Conservation (phyloP, 2,329 filamentous ascomycete species). For the Pyrenochaeta sp. region DNA sequence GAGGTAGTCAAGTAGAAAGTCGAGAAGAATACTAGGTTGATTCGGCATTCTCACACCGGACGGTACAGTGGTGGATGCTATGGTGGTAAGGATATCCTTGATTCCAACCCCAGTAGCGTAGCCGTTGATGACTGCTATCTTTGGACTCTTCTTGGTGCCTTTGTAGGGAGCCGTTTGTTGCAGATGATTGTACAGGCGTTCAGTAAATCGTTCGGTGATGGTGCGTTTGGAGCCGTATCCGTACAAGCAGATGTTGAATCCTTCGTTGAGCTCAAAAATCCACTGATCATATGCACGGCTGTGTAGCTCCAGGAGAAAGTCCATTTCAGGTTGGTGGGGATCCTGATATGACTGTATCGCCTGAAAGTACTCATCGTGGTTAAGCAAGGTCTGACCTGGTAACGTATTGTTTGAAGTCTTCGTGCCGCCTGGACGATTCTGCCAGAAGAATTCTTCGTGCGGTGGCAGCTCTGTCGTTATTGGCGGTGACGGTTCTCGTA, state of each 20-base stretch:
- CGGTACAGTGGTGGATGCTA: slow-evolving; percentile 69
- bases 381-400: slow-evolving; percentile 75
- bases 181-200: slow-evolving; percentile 66
- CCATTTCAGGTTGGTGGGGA: slow-evolving; percentile 72
- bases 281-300: slow-evolving; percentile 86
- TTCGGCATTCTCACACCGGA: slow-evolving; percentile 63
- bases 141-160: slow-evolving; percentile 53
- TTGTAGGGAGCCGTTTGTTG: slow-evolving; percentile 32
- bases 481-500: slow-evolving; percentile 81
- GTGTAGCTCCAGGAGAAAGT: slow-evolving; percentile 77
- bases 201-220: slow-evolving; percentile 77
- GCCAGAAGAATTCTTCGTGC: slow-evolving; percentile 92
- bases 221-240: slow-evolving; percentile 89
- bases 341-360: slow-evolving; percentile 70
- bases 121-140: slow-evolving; percentile 86
- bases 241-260: slow-evolving; percentile 85
- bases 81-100: slow-evolving; percentile 72
- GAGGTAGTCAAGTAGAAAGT: slow-evolving; percentile 70
- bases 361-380: slow-evolving; percentile 90
- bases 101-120: slow-evolving; percentile 73
- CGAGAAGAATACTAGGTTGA: slow-evolving; percentile 73
- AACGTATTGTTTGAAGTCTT: slow-evolving; percentile 91
- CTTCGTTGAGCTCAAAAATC: slow-evolving; percentile 86
- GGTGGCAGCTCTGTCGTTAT: slow-evolving; percentile 79
- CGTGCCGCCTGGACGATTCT: slow-evolving; percentile 80